Evolutionary conservation across 257 asterid genomes (phyloP), one percentile per base, ranked within the genome.

Genomic region (Lithospermum erythrorhizon): DNA sequence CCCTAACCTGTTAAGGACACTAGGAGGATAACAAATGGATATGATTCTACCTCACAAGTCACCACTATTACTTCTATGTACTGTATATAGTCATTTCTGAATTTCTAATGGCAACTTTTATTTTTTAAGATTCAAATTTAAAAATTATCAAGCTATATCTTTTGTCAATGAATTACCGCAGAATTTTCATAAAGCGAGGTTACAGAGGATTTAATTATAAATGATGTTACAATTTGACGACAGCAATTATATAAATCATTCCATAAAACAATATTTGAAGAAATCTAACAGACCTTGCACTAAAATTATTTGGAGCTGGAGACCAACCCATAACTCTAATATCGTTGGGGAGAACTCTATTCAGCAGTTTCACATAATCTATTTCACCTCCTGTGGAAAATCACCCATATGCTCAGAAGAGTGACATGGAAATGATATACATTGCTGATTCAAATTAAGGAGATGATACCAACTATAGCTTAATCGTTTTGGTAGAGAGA

Each of bases 291-390:
- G 68, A 91, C 98, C 97, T 93, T 56, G 98, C 88, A 68, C 91
- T 93, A 77, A 93, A 86, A 73, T 75, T 81, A 70, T 62, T 57
- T 23, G 95, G 94, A 74, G 83, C 90, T 73, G 98, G 86, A 65
- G 95, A 82, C 97, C 98, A 93, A 69, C 95, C 95, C 74, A 86
- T 74, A 61, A 88, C 75, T 70, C 95, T 82, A 68, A 93, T 86
- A 76, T 93, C 98, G 59, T 79, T 71, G 35, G 98, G 98, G 68
- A 93, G 95, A 29, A 72, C 95, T 61, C 83, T 73, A 58, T 93
- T 89, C 65, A 93, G 76, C 62, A 80, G 70, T 74, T 79, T 81
- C 68, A 88, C 95, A 64, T 88, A 89, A 76, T 93, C 98, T 35
- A 86, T 61, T 78, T 89, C 95, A 68, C 75, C 86, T 78, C 72